These are phyloP conservation scores for Russula earlei DNA, from an alignment of 768 basidiomycete species.

Conservation along the genomic window DNA sequence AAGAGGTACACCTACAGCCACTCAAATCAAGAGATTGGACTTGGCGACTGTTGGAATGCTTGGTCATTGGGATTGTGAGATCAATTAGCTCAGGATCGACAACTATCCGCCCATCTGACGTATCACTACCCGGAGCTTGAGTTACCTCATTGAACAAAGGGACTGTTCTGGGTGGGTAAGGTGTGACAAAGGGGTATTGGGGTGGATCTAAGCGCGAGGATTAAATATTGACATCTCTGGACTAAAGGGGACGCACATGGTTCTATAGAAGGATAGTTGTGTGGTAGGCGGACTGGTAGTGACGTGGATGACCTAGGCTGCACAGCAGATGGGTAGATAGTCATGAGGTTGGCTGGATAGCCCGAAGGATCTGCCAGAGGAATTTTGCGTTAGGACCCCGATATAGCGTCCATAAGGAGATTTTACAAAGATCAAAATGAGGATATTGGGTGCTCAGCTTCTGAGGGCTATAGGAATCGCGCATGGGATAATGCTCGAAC, in stretches of 20 bases:
- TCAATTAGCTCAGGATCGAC: neutral
- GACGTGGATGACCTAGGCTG: neutral
- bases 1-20: neutral
- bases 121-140: neutral
- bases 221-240: neutral
- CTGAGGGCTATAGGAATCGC: slow-evolving; percentile 10
- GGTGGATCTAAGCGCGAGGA: neutral
- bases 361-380: slow-evolving; percentile 1
- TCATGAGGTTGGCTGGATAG: slow-evolving; percentile 5
- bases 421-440: slow-evolving; percentile 9
- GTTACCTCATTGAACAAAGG: neutral
- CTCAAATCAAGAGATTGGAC: neutral
- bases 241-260: neutral
- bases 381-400: neutral
- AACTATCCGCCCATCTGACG: neutral
- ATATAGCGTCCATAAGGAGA: neutral
- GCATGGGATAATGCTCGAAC: slow-evolving; percentile 19
- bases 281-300: neutral
- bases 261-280: neutral
- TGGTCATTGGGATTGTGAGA: neutral
- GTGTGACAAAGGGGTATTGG: neutral
- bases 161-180: neutral
- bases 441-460: slow-evolving; percentile 10
- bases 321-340: neutral
- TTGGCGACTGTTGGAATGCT: neutral